Conservation (phyloP, 2,329 filamentous ascomycete species). For the Trichoderma koningii region DNA sequence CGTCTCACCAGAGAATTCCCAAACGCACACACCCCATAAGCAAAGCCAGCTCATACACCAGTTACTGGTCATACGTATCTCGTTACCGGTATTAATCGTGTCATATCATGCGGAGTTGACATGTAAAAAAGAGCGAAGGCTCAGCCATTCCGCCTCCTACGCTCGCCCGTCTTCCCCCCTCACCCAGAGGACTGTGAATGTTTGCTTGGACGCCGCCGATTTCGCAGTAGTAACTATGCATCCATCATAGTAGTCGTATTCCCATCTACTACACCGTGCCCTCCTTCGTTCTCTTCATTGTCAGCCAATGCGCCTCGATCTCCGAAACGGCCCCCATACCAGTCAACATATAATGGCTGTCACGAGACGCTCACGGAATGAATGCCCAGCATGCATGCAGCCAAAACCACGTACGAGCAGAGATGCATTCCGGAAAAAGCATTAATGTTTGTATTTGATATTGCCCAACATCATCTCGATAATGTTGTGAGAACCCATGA, state of each 20-base stretch:
- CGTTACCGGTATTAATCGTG: too few species aligned
- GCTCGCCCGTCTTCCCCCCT: too few species aligned
- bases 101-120: too few species aligned
- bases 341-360: conserved; percentile 10
- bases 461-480: not conserved
- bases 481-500: not conserved
- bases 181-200: too few species aligned
- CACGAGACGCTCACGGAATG: conserved; percentile 12
- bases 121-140: too few species aligned
- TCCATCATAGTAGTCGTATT: not conserved
- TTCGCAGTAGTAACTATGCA: not conserved
- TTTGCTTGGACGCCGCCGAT: not conserved
- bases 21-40: too few species aligned
- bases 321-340: not conserved
- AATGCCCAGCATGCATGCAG: not conserved
- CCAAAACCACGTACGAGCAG: not conserved
- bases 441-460: not conserved
- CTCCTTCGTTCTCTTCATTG: not conserved
- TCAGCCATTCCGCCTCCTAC: too few species aligned
- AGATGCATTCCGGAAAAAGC: too few species aligned
- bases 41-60: too few species aligned
- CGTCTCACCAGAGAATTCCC: not conserved
- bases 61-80: too few species aligned
- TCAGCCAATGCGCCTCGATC: not conserved
- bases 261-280: conserved; percentile 3